These are phyloP conservation scores for Lentinula detonsa DNA, from an alignment of 768 basidiomycete species.

Conservation along the genomic window DNA sequence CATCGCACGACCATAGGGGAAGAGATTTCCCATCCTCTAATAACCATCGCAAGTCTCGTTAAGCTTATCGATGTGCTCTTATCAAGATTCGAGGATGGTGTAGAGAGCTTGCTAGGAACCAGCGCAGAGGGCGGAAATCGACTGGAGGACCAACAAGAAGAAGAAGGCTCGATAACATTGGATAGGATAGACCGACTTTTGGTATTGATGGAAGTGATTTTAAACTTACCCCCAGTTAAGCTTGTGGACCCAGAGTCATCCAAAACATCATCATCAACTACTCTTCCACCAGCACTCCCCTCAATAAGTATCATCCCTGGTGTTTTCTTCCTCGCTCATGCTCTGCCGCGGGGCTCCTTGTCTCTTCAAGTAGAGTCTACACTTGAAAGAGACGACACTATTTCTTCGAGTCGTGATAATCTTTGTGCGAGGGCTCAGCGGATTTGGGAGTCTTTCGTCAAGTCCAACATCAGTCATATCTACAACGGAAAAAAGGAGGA, in stretches of 20 bases:
- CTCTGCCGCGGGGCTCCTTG: background rate
- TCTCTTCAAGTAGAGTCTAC: background rate
- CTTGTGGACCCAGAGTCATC: background rate
- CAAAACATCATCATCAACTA: background rate
- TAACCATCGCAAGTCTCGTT: background rate
- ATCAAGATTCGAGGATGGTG: background rate
- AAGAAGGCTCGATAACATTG: background rate
- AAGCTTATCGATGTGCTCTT: background rate
- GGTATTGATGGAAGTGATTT: background rate
- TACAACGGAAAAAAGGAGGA: background rate
- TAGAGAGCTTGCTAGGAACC: background rate
- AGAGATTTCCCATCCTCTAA: background rate
- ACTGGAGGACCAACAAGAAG: background rate
- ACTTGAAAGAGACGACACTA: background rate
- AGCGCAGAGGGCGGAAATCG: background rate
- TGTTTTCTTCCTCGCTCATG: background rate
- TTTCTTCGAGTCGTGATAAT: background rate
- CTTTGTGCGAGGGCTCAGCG: background rate
- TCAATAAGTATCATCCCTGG: background rate
- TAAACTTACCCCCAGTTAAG: background rate
- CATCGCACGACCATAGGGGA: background rate
- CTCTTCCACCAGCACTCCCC: background rate
- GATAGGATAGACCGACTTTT: background rate
- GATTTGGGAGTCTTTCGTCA: background rate
- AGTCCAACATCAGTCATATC: background rate